Evolutionary conservation across 2,329 filamentous ascomycete species (phyloP), one percentile per base, ranked within the genome.

Genomic region (Fusarium subglutinans): DNA sequence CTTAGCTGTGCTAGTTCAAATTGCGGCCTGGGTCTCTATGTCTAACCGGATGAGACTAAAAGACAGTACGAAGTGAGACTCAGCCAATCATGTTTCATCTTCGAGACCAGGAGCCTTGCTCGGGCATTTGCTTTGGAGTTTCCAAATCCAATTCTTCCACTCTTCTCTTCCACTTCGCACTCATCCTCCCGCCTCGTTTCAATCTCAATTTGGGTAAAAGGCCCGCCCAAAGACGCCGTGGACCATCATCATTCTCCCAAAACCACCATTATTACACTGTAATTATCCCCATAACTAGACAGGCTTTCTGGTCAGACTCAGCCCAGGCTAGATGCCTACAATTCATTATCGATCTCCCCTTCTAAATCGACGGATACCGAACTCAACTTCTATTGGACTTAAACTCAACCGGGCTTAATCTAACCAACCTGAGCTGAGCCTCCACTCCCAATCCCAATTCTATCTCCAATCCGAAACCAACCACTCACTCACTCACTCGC

Each of bases 1-100:
- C 22, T 28, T 47, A 24, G 43, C 22, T 72, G 43, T 28, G 66
- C 67, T 72, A 55, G 69, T 24, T 37, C 41, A 33, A 48, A 56
- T 15, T 74, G 61, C 72, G 68, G 59, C 57, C 56, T 62, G 59
- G 45, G 35, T 14, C 47, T 57, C 22, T 65, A 40, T 69, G 72
- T 26, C 55, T 50, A 20, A 47, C 72, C 72, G 72, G 71, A 72
- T 18, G 30, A n/a, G 54, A 59, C 70, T 66, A 68, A 74, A 68
- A 70, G 54, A 74, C 69, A 75, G 72, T 66, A 73, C 56, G 72
- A 72, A 69, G 41, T 44, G 50, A 55, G 37, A n/a, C 51, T 41
- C 41, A 37, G 64, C 73, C 84, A 78, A 77, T 78, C 64, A 74
- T 47, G 33, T 33, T 41, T 10, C 28, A 37, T 35, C 24, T 51